Conservation (phyloP, 2,329 filamentous ascomycete genomes). For the Fusarium sp. region DNA sequence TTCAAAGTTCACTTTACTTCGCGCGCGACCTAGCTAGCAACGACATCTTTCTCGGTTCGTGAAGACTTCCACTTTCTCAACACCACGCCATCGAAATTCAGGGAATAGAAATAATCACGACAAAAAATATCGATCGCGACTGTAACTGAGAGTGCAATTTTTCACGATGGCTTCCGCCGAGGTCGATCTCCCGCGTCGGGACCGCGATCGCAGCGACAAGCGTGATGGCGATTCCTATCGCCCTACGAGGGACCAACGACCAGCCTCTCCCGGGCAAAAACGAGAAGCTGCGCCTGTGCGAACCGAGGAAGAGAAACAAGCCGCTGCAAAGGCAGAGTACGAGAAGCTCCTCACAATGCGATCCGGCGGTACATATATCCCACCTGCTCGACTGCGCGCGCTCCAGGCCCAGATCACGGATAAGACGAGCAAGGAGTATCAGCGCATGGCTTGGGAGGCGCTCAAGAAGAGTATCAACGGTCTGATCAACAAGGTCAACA, state of each 20-base stretch:
- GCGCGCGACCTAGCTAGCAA: slow-evolving; percentile 30
- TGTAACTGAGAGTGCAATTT: background rate
- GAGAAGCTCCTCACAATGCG: slow-evolving; percentile 92
- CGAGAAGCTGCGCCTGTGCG: slow-evolving; percentile 57
- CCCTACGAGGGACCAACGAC: slow-evolving; percentile 51
- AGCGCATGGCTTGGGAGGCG: slow-evolving; percentile 99
- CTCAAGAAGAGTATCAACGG: slow-evolving; percentile 99
- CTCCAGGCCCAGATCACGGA: slow-evolving; percentile 98
- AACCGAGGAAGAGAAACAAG: slow-evolving; percentile 87
- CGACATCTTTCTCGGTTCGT: slow-evolving; percentile 24
- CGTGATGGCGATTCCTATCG: slow-evolving; percentile 67
- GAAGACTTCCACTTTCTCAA: slow-evolving; percentile 24
- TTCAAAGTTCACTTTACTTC: slow-evolving; percentile 11
- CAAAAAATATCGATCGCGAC: slow-evolving; percentile 11
- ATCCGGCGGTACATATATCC: slow-evolving; percentile 96
- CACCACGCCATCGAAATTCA: slow-evolving; percentile 27
- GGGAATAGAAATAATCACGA: slow-evolving; percentile 3
- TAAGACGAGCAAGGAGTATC: slow-evolving; percentile 95
- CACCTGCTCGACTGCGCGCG: slow-evolving; percentile 88
- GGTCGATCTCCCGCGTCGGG: slow-evolving; percentile 56
- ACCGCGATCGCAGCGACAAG: slow-evolving; percentile 50
- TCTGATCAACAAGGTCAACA: slow-evolving; percentile 98
- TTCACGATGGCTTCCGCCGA: slow-evolving; percentile 61
- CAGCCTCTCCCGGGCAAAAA: slow-evolving; percentile 48
- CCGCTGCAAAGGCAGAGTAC: slow-evolving; percentile 90